phyloP scores from a whole-genome alignment of 2,329 filamentous ascomycete genomes.

The Thelonectria rubi region DNA sequence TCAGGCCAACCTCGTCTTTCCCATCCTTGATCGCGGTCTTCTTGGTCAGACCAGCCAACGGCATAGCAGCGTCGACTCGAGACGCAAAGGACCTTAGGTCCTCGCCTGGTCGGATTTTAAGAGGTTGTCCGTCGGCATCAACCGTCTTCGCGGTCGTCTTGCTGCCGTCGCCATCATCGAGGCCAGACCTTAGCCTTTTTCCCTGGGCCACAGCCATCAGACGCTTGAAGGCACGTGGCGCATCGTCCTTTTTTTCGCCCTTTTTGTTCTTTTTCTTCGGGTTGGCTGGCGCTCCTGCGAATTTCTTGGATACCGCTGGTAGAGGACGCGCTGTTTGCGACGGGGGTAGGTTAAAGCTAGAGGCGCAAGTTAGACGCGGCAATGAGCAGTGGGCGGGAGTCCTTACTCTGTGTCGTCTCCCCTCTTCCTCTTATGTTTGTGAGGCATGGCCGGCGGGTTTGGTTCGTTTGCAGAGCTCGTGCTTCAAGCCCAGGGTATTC shows the following conservation, averaged over 20 bases:
- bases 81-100: slow-evolving; percentile 81
- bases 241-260: slow-evolving; percentile 72
- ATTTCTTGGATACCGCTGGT: slow-evolving; percentile 52
- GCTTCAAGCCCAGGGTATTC: background rate
- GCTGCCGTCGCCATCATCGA: slow-evolving; percentile 73
- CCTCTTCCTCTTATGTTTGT: slow-evolving; percentile 80
- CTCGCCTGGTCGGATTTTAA: slow-evolving; percentile 85
- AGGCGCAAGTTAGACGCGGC: slow-evolving; percentile 28
- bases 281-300: slow-evolving; percentile 39
- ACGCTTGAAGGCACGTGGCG: slow-evolving; percentile 85
- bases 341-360: slow-evolving; percentile 61
- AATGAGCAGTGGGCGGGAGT: background rate
- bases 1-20: slow-evolving; percentile 71
- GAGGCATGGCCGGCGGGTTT: slow-evolving; percentile 69
- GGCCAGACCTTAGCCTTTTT: slow-evolving; percentile 68
- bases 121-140: slow-evolving; percentile 50
- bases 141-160: slow-evolving; percentile 37
- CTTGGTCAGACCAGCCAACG: slow-evolving; percentile 74
- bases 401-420: slow-evolving; percentile 54
- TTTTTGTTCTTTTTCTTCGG: slow-evolving; percentile 53
- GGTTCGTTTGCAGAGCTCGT: background rate
- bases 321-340: slow-evolving; percentile 60
- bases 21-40: slow-evolving; percentile 66
- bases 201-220: slow-evolving; percentile 78
- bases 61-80: slow-evolving; percentile 85